These are phyloP conservation scores for Citrus reticulata DNA, from an alignment of 345 rosid genomes.

Conservation along the genomic window DNA sequence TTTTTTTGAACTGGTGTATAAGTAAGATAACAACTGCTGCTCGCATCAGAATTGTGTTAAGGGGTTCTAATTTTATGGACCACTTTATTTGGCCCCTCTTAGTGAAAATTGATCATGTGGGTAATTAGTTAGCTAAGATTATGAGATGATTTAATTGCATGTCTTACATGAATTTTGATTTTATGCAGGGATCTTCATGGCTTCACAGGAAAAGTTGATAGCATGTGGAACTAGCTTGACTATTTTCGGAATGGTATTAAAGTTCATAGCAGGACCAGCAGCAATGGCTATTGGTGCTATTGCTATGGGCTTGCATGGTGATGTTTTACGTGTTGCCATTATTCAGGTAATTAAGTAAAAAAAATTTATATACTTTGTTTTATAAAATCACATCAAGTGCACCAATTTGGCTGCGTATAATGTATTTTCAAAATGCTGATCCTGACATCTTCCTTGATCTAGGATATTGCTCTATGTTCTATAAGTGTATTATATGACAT, in stretches of 20 bases:
- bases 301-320: slow-evolving; percentile 63
- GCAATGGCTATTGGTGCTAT: slow-evolving; percentile 68
- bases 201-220: slow-evolving; percentile 66
- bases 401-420: not conserved
- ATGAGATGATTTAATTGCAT: no score
- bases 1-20: no score
- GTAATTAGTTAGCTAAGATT: no score
- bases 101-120: no score
- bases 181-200: slow-evolving; percentile 79
- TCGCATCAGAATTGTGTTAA: no score
- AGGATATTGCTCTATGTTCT: not conserved
- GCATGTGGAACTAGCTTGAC: slow-evolving; percentile 66
- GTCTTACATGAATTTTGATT: not conserved
- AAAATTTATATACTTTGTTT: not conserved
- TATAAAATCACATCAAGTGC: not conserved
- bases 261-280: slow-evolving; percentile 69
- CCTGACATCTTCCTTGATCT: not conserved
- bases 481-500: not conserved
- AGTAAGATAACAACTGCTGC: no score
- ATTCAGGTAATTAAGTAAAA: slow-evolving; percentile 46
- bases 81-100: no score
- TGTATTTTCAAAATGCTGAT: not conserved
- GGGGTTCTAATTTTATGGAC: no score
- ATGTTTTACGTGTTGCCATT: slow-evolving; percentile 66
- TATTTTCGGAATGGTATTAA: slow-evolving; percentile 51